phyloP scores from a whole-genome alignment of 805 yeast species.

The Suhomyces emberorum region DNA sequence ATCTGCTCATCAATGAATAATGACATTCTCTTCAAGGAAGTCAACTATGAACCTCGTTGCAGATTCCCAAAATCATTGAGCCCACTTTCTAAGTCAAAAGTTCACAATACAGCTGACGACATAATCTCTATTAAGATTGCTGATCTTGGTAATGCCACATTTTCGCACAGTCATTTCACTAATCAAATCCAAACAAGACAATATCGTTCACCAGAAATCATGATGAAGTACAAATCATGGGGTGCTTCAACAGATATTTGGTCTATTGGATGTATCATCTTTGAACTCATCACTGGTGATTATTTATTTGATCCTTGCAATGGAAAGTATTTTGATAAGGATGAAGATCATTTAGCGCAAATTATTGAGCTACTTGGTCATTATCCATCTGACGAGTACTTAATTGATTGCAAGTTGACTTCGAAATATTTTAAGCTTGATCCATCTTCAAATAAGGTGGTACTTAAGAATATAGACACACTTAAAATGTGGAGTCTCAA shows the following conservation, averaged over 20 bases:
- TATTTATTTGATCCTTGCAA: constrained; percentile 59
- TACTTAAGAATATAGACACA: constrained; percentile 43
- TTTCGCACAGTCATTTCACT: constrained; percentile 76
- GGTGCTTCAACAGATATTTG: constrained; percentile 62
- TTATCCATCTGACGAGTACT: constrained; percentile 39
- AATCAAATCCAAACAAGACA: constrained; percentile 90
- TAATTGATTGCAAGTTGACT: constrained; percentile 37
- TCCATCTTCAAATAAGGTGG: constrained; percentile 19
- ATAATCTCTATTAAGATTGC: constrained; percentile 64
- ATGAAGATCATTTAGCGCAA: constrained; percentile 64
- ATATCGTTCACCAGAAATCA: constrained; percentile 80
- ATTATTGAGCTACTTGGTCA: constrained; percentile 51
- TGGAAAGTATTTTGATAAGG: constrained; percentile 45
- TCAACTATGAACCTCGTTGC: constrained; percentile 1
- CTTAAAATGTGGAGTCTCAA: constrained; percentile 51
- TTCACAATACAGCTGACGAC: neutral
- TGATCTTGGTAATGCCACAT: constrained; percentile 90
- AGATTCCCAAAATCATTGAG: neutral
- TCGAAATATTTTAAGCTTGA: constrained; percentile 39
- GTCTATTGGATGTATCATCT: constrained; percentile 57
- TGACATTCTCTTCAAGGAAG: constrained; percentile 9
- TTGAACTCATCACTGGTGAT: constrained; percentile 61
- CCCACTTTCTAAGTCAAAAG: neutral
- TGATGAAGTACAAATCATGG: constrained; percentile 43
- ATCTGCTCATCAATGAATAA: constrained; percentile 19